Conservation (phyloP, 148 eudicot genomes). For the Amaranthus palmeri region DNA sequence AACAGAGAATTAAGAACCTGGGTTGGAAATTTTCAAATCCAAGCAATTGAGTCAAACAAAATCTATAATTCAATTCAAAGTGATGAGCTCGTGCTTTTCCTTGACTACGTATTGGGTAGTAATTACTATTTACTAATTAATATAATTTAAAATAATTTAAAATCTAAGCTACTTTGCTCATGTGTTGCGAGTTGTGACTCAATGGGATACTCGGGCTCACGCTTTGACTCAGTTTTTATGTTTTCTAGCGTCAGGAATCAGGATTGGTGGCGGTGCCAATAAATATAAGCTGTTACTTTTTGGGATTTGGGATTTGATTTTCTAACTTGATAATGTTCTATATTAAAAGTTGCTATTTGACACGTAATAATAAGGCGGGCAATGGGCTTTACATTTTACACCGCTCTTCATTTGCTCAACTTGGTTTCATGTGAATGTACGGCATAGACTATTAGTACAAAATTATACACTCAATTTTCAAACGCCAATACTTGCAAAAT, state of each 20-base stretch:
- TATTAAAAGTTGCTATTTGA: not conserved
- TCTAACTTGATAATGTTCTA: too few relatives aligned
- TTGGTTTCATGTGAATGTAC: not conserved
- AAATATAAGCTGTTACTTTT: too few relatives aligned
- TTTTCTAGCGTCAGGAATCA: too few relatives aligned
- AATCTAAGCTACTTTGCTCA: too few relatives aligned
- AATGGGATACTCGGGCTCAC: too few relatives aligned
- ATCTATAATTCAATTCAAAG: not conserved
- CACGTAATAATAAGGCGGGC: not conserved
- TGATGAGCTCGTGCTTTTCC: not conserved
- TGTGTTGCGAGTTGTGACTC: too few relatives aligned
- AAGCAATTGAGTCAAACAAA: not conserved
- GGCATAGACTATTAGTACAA: too few relatives aligned
- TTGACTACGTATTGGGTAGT: not conserved
- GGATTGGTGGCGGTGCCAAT: too few relatives aligned
- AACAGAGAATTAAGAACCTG: not conserved
- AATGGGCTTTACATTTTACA: not conserved
- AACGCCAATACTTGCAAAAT: conserved; percentile 3
- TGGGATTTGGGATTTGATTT: too few relatives aligned
- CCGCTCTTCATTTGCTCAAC: not conserved
- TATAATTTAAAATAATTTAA: too few relatives aligned
- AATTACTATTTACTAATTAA: too few relatives aligned
- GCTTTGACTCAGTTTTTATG: too few relatives aligned
- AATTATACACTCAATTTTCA: not conserved
- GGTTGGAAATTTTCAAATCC: conserved; percentile 1